Evolutionary conservation across 1,284 basidiomycete genomes (phyloP).

Genomic region (Apiotrichum gracile): DNA sequence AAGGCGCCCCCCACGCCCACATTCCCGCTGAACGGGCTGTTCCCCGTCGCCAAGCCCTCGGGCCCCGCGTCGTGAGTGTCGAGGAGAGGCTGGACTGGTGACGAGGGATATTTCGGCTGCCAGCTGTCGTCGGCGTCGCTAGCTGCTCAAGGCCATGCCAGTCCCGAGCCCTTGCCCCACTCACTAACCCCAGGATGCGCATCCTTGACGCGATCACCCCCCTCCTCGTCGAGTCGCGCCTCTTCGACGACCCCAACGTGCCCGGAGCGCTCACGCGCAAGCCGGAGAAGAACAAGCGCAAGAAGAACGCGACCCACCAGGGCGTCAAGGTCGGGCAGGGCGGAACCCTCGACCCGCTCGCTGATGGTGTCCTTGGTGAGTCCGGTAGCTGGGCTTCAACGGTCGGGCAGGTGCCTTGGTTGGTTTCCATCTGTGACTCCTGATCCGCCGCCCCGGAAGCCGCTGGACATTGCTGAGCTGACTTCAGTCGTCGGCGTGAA

Average conservation of each 20-base stretch:
- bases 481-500: constrained; percentile 77
- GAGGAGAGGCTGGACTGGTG: too few species aligned
- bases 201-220: constrained; percentile 80
- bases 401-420: too few species aligned
- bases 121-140: too few species aligned
- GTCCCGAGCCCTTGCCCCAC: too few species aligned
- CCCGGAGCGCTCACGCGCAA: constrained; percentile 2
- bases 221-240: constrained; percentile 66
- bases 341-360: constrained; percentile 85
- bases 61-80: constrained; percentile 43
- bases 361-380: constrained; percentile 65
- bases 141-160: too few species aligned
- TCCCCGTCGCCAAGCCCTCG: constrained; percentile 47
- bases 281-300: constrained; percentile 25
- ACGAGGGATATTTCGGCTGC: too few species aligned
- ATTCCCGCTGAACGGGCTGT: constrained; percentile 46
- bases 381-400: constrained; percentile 33
- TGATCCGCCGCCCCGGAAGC: neutral
- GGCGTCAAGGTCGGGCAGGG: constrained; percentile 49
- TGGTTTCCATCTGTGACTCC: neutral
- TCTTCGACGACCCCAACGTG: constrained; percentile 60
- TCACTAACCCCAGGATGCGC: constrained; percentile 70
- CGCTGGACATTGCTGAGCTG: too few species aligned
- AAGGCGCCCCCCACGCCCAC: constrained; percentile 35
- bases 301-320: constrained; percentile 36